Percentiles rank a stretch among this genome's conserved stretches.
phyloP scores from a whole-genome alignment of 306 rosid species.

The Glycine soja region DNA sequence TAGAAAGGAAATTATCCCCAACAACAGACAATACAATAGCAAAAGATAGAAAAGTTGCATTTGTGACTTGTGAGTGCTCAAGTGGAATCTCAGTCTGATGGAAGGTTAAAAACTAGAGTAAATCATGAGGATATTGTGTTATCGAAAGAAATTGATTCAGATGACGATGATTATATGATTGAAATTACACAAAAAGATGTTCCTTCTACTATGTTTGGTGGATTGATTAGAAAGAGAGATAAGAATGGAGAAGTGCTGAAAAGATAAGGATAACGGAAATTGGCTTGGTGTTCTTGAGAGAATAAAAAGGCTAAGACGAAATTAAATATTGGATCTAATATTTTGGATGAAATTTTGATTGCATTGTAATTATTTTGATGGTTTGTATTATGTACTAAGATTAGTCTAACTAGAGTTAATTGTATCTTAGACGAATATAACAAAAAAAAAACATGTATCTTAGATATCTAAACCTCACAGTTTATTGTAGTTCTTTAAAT shows the following conservation, averaged over 20 bases:
- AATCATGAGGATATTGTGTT: no score
- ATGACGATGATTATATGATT: no score
- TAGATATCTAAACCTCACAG: no score
- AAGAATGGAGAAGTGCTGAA: constrained; percentile 50
- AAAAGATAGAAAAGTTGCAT: no score
- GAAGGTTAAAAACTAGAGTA: no score
- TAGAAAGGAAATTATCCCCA: no score
- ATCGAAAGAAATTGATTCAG: no score
- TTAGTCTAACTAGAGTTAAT: constrained; percentile 36
- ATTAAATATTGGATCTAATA: constrained; percentile 3
- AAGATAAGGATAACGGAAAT: constrained; percentile 58
- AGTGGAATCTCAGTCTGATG: no score
- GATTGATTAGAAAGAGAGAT: constrained; percentile 70
- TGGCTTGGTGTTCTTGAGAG: constrained; percentile 92
- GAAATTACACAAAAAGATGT: constrained; percentile 87
- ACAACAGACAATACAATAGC: no score
- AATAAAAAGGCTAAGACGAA: constrained; percentile 72
- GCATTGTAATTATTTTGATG: constrained; percentile 18
- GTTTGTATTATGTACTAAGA: constrained; percentile 32
- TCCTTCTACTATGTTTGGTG: constrained; percentile 90
- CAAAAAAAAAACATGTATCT: no score
- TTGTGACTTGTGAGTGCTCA: no score
- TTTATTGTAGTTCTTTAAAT: no score
- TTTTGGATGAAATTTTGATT: constrained; percentile 10
- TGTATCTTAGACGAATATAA: constrained; percentile 29